Base-by-base conservation (phyloP, 2,329 filamentous ascomycete genomes). In the Camillea tinctor region DNA sequence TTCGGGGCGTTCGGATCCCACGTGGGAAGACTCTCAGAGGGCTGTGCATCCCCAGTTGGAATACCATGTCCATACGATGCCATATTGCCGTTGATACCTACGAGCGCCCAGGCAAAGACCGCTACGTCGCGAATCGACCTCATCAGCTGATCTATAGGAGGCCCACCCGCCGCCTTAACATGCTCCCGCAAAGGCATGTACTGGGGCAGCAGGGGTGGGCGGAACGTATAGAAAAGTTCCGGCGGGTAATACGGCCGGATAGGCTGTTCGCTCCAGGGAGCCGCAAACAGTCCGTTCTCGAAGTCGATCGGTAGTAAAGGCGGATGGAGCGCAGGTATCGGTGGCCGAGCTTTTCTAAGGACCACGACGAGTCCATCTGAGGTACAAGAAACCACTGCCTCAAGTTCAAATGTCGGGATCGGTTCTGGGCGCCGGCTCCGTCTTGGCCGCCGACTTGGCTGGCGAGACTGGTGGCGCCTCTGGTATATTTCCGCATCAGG, bases 321-420 rank as follows among this genome's bases (percentile, higher is more conserved):
- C 8, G 81, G 80, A 57, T 86, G 79, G 3, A 82, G 75, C 13
- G 80, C 78, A 3, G 89, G 89, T 52, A 93, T 86, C 7, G 86
- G 81, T 3, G 91, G 88, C 23, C 90, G 84, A 22, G 92, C 92
- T 64, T 84, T 86, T 58, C 92, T 85, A 15, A 96, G 78, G 54
- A 94, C 88, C 7, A 96, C 91, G 2, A 96, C 91, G 0, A 96
- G 79, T 0, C 92, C 92, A 72, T 96, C 92, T 0, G 92, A 96
- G 1, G 92, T 92, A 75, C 92, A 96, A 0, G 92, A 96, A 4
- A 96, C 88, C n/a, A 96, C 91, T 1, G 92, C 92, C 76, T 96
- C 92, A 3, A 96, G 79, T 75, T 96, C 91, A 55, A 92, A 80
- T 1, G 81, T 80, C 2, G 75, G 75, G 6, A 77, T 71, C 0